These are phyloP conservation scores for Gyrodon lividus DNA, from an alignment of 768 basidiomycete species.

Conservation along the genomic window DNA sequence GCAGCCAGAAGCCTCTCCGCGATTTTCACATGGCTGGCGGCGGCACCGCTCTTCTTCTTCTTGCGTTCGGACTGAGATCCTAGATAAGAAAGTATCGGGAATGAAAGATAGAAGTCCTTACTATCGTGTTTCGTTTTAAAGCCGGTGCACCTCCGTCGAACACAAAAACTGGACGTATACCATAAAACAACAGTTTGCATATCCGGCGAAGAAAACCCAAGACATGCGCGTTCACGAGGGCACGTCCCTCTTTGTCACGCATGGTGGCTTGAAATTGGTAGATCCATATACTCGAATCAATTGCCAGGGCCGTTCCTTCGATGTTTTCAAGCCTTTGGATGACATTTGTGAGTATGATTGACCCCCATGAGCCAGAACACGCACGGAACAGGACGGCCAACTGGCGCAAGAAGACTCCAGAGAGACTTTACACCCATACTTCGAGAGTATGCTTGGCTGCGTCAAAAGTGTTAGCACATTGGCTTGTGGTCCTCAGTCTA, in stretches of 20 bases:
- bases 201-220: constrained; percentile 89
- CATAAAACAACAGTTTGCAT: constrained; percentile 92
- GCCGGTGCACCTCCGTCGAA: constrained; percentile 96
- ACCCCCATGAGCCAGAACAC: constrained; percentile 23
- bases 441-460: background rate
- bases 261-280: constrained; percentile 99
- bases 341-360: constrained; percentile 3
- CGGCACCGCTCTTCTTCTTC: constrained; percentile 89
- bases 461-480: background rate
- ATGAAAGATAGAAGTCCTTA: constrained; percentile 37
- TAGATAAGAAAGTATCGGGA: constrained; percentile 1
- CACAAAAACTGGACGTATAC: constrained; percentile 97
- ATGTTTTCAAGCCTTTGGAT: constrained; percentile 79
- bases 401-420: constrained; percentile 91
- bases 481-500: background rate
- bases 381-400: constrained; percentile 90
- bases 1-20: constrained; percentile 93
- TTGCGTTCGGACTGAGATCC: constrained; percentile 72
- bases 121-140: constrained; percentile 87
- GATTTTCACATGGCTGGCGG: constrained; percentile 77
- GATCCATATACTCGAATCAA: constrained; percentile 99
- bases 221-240: constrained; percentile 89
- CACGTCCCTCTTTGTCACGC: constrained; percentile 94
- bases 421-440: constrained; percentile 95
- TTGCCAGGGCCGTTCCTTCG: constrained; percentile 93